Base-by-base conservation (phyloP, 176 grass and related monocot species). In the Triticum dicoccoides region DNA sequence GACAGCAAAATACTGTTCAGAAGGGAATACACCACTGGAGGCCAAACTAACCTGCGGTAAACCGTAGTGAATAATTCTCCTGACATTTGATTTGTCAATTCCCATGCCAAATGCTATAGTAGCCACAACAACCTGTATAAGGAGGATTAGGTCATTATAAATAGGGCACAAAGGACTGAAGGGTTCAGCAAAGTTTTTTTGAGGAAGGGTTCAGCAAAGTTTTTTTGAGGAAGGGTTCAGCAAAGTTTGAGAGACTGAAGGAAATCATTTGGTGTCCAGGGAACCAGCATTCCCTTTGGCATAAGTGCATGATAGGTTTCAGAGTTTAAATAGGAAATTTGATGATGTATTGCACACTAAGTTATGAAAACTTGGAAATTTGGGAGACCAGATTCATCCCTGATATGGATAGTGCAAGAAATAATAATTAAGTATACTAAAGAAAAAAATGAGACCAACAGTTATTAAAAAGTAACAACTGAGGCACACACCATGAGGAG, bases 31-130 rank as follows among this genome's bases (percentile, higher is more conserved):
- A 74, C 15, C 39, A 73, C 27, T 68, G 67, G 61, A 92, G 9
- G 4, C 11, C n/a, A 72, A 25, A 77, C 86, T 84, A 85, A 98
- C 96, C 90, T 96, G 96, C 9, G 96, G 93, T 67, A 91, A 91
- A 86, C 96, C 96, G 32, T 98, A 98, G 82, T 98, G 96, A 88
- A 98, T 94, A 69, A 98, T 91, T 88, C 93, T 93, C 80, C 93
- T 91, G 80, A 98, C 96, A 89, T 94, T 98, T 81, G 93, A 92
- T 83, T 95, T 94, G 84, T 96, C 93, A 87, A 96, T 98, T 54
- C 96, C 96, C 96, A 98, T 98, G 39, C 96, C 93, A 91, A 98
- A 98, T 87, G 96, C 91, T 94, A 95, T 94, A 63, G 96, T 98
- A 80, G 96, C 93, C 69, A 98, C 96, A 82, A 98, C 96, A 80